A percentile compares a stretch with the other conserved stretches of the same genome.
Conservation (phyloP, 306 rosid species). For the Sesbania bispinosa region DNA sequence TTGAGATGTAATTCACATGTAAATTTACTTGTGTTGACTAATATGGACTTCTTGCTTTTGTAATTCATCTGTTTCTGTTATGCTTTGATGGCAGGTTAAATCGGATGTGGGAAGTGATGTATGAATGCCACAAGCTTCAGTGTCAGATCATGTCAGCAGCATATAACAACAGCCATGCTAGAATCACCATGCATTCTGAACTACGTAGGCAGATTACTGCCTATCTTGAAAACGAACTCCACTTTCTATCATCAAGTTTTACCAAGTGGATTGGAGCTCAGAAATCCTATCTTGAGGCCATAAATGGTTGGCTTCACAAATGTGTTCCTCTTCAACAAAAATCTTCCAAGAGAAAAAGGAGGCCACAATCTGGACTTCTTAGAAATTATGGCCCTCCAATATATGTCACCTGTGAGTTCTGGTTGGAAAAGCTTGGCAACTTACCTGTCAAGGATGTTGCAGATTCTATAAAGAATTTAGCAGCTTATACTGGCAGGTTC, state of each 20-base stretch:
- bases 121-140: slow-evolving; percentile 82
- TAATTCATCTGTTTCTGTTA: slow-evolving; percentile 26
- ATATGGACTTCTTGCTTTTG: slow-evolving; percentile 19
- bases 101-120: slow-evolving; percentile 95
- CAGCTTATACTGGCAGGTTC: slow-evolving; percentile 51
- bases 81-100: slow-evolving; percentile 50
- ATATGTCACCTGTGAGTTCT: slow-evolving; percentile 53
- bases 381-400: slow-evolving; percentile 62
- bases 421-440: slow-evolving; percentile 49
- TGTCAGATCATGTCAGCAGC: slow-evolving; percentile 60
- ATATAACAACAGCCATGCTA: slow-evolving; percentile 45
- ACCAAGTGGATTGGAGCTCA: slow-evolving; percentile 83
- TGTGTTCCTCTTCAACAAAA: slow-evolving; percentile 53
- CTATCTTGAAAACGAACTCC: slow-evolving; percentile 73
- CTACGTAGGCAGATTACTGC: slow-evolving; percentile 53
- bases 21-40: background rate
- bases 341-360: slow-evolving; percentile 53
- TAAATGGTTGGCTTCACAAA: slow-evolving; percentile 73
- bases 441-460: slow-evolving; percentile 53
- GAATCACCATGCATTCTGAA: slow-evolving; percentile 61
- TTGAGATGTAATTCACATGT: background rate
- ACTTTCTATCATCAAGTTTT: slow-evolving; percentile 54
- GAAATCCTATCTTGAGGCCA: slow-evolving; percentile 60
- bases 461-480: slow-evolving; percentile 63
- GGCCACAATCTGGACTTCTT: slow-evolving; percentile 13